Evolutionary conservation across 2,329 filamentous ascomycete genomes (phyloP), one percentile per base, ranked within the genome.

Genomic region (Lecanicillium sp.): DNA sequence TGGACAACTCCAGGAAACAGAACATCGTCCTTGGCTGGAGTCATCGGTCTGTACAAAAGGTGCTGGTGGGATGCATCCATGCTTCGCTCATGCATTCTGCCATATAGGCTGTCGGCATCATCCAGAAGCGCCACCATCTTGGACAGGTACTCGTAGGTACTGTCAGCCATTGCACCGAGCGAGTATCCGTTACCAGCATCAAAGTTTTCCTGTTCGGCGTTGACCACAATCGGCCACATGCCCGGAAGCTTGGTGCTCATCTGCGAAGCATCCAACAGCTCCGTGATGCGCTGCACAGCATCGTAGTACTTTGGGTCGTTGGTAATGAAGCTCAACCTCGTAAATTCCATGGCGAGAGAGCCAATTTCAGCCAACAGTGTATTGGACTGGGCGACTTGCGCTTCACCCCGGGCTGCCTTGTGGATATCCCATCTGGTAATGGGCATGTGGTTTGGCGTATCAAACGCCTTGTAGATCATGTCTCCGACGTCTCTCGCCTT

Each of bases 271-370:
- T 82, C 73, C 29, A 90, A 68, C 14, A 79, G 69, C 41, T 82
- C 71, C 17, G 77, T 84, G 41, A 90, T 77, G 25, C 79, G 72
- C 41, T 79, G 77, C 39, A 87, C 71, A 5, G 83, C 84, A 54
- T 88, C 84, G 55, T 80, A 85, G 60, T 84, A 88, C 52, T 80
- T 85, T 29, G 72, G 59, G 44, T 87, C 69, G 29, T 74, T 74
- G 0, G 84, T 85, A 33, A 87, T 60, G 54, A 87, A 80, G 13
- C 79, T 77, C 33, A 88, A 65, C 9, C 83, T 68, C 4, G 80
- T 84, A 52, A 88, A 84, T 53, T 88, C 84, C 48, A 89, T 56
- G 4, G 74, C 76, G 39, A 87, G 62, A 6, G 80, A 84, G 12
- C 80, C 80, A 51, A 86, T 54, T 61, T 80, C 69, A 45, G 72